Conservation (phyloP, 345 rosid genomes). For the Camelina laxa region DNA sequence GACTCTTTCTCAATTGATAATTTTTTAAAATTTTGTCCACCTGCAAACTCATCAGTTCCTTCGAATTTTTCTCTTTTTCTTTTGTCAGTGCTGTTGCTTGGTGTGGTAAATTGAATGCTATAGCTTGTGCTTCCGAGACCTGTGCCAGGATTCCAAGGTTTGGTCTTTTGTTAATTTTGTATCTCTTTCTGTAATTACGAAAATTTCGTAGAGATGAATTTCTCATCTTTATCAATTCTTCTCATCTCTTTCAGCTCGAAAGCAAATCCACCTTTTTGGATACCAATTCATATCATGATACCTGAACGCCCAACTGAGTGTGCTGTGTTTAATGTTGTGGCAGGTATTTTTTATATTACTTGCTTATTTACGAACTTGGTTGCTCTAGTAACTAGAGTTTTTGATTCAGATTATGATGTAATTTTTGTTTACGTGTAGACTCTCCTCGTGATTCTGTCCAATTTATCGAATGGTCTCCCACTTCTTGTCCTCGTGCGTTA, state of each 20-base stretch:
- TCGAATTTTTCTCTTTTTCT: not conserved
- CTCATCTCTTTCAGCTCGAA: slow-evolving; percentile 62
- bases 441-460: slow-evolving; percentile 99
- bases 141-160: slow-evolving; percentile 98
- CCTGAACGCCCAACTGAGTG: slow-evolving; percentile 98
- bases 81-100: slow-evolving; percentile 89
- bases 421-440: slow-evolving; percentile 56
- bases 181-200: not conserved
- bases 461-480: slow-evolving; percentile 98
- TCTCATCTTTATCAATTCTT: not conserved
- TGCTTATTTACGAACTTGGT: not conserved
- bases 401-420: not conserved
- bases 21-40: not conserved
- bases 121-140: slow-evolving; percentile 98
- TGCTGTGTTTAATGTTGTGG: slow-evolving; percentile 88
- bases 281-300: slow-evolving; percentile 92
- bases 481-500: slow-evolving; percentile 92
- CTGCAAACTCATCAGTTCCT: not conserved
- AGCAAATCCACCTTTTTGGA: slow-evolving; percentile 96
- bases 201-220: not conserved
- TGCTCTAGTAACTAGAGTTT: not conserved
- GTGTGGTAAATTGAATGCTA: slow-evolving; percentile 99
- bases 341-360: slow-evolving; percentile 60
- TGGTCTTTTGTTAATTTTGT: not conserved
- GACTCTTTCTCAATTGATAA: not conserved